Conservation (phyloP, 2,329 filamentous ascomycete species). For the Capronia americana region DNA sequence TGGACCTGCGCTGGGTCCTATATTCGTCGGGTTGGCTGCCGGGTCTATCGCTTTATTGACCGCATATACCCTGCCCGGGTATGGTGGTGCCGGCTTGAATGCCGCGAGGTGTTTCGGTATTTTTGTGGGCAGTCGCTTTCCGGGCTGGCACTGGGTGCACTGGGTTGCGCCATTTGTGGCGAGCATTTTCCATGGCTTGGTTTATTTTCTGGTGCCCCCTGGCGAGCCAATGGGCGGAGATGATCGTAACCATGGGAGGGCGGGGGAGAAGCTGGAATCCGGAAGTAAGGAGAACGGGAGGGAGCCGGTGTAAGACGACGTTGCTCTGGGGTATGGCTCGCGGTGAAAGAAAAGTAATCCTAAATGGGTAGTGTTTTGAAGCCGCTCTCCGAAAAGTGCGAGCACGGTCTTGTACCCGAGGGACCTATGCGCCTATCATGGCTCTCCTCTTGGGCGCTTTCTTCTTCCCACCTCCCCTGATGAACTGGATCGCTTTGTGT, state of each 20-base stretch:
- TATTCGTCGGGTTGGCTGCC: slow-evolving; percentile 55
- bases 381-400: neutral
- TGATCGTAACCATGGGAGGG: neutral
- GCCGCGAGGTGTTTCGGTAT: slow-evolving; percentile 55
- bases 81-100: slow-evolving; percentile 53
- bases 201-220: slow-evolving; percentile 43
- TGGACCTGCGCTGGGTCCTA: slow-evolving; percentile 57
- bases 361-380: slow-evolving; percentile 5
- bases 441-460: slow-evolving; percentile 33
- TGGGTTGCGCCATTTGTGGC: slow-evolving; percentile 47
- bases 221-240: slow-evolving; percentile 6
- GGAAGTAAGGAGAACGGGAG: slow-evolving; percentile 18
- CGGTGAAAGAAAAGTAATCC: neutral
- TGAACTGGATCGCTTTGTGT: slow-evolving; percentile 70
- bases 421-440: slow-evolving; percentile 31
- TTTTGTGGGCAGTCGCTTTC: slow-evolving; percentile 46
- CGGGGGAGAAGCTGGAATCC: neutral
- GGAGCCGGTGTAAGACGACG: slow-evolving; percentile 20
- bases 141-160: slow-evolving; percentile 49
- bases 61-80: slow-evolving; percentile 50
- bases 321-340: neutral
- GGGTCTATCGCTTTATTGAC: slow-evolving; percentile 49
- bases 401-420: neutral
- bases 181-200: slow-evolving; percentile 43
- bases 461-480: slow-evolving; percentile 38